These are phyloP conservation scores for Saccharomycopsis oosterbeekiorum DNA, from an alignment of 805 yeast species.

Conservation along the genomic window DNA sequence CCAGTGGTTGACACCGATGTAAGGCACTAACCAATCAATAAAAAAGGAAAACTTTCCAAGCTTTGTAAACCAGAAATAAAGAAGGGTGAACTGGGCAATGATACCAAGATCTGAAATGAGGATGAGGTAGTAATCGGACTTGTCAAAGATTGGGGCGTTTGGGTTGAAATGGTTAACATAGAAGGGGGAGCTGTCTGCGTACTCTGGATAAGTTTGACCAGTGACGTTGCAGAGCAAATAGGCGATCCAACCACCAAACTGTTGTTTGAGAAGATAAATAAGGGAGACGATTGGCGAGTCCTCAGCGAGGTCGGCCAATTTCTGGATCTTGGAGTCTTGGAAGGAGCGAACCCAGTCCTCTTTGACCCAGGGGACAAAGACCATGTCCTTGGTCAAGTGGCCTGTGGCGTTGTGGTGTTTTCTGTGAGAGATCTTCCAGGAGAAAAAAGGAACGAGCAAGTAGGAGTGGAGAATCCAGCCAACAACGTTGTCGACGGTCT, in stretches of 20 bases:
- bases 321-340: conserved; percentile 24
- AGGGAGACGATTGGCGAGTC: conserved; percentile 69
- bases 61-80: conserved; percentile 49
- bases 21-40: conserved; percentile 69
- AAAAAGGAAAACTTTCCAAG: conserved; percentile 56
- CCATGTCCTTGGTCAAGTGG: conserved; percentile 74
- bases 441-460: conserved; percentile 74
- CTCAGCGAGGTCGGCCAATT: conserved; percentile 48
- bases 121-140: conserved; percentile 61
- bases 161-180: conserved; percentile 65
- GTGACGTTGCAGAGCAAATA: conserved; percentile 63
- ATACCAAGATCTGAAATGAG: conserved; percentile 69
- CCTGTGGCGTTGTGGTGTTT: conserved; percentile 91
- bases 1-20: conserved; percentile 81
- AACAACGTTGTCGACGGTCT: conserved; percentile 61
- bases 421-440: conserved; percentile 78
- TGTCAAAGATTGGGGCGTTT: conserved; percentile 61
- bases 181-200: conserved; percentile 28
- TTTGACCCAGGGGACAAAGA: conserved; percentile 65
- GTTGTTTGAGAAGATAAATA: conserved; percentile 49
- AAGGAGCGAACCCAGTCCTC: conserved; percentile 40
- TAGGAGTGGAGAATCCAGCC: conserved; percentile 81
- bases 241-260: conserved; percentile 66
- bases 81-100: conserved; percentile 37
- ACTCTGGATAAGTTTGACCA: conserved; percentile 54